Base-by-base conservation (phyloP, 257 asterid species). In the Penstemon newberryi region DNA sequence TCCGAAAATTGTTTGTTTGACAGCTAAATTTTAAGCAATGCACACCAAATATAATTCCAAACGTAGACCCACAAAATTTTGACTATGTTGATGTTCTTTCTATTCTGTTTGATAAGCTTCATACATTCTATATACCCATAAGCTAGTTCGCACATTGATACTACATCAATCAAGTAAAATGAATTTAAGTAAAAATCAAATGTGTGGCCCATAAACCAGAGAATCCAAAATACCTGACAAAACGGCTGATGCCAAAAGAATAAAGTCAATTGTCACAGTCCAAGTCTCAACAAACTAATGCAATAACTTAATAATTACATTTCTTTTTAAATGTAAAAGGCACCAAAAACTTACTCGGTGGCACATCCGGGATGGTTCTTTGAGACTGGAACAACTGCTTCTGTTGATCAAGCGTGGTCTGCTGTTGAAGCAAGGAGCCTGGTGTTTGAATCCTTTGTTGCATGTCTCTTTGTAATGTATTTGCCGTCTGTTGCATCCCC, bases 361-460 rank as follows among this genome's bases (percentile, higher is more conserved):
- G 82, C 69, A 77, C 91, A 79, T 93, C 97, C 7, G 89, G 81
- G 54, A 81, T 70, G 78, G 61, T 78, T 80, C 97, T 80, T 77
- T 85, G 96, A 67, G 96, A 63, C 77, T 85, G 98, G 76, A 81
- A 65, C 42, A 82, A 66, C 78, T 84, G 96, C 79, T 85, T 88
- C 86, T 82, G 97, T 61, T 85, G 97, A 70, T 92, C 98, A 59
- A 80, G 73, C 13, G 84, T 69, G 73, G 72, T 77, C 62, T 81
- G 97, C 56, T 82, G 95, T 79, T 84, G 98, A 83, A 79, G 90
- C 84, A 86, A 78, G 69, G 98, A 83, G 45, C 77, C 86, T 40
- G 96, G 75, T 9, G 86, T 75, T 75, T 78, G 96, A 65, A 84
- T 81, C 87, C 95, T 80, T 73, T 85, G 96, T 71, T 86, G 97